phyloP scores from a whole-genome alignment of 371 early-diverging fungal species.

The Mucor indicus region DNA sequence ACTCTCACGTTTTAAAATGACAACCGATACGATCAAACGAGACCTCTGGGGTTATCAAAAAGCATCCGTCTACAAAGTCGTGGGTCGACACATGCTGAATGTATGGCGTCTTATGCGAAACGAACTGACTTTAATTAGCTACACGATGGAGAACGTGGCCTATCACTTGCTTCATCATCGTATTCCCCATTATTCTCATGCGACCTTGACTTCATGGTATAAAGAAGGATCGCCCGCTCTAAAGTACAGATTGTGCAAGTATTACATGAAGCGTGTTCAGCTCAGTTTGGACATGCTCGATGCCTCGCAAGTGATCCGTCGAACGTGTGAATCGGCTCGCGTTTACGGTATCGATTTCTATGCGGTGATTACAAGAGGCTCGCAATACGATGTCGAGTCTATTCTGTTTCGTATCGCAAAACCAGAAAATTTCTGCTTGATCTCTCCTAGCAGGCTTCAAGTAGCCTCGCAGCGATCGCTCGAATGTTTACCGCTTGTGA shows the following conservation, averaged over 20 bases:
- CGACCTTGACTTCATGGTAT: slow-evolving; percentile 70
- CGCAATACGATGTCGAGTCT: slow-evolving; percentile 89
- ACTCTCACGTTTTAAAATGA: slow-evolving; percentile 41
- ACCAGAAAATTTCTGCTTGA: slow-evolving; percentile 68
- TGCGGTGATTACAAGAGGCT: slow-evolving; percentile 84
- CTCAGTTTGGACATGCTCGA: slow-evolving; percentile 69
- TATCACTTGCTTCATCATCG: slow-evolving; percentile 68
- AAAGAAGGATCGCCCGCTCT: slow-evolving; percentile 36
- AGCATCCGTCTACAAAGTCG: slow-evolving; percentile 56
- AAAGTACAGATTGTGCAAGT: slow-evolving; percentile 58
- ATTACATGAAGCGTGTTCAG: slow-evolving; percentile 71
- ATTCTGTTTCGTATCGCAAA: slow-evolving; percentile 82
- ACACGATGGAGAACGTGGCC: slow-evolving; percentile 72
- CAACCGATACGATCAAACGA: slow-evolving; percentile 11
- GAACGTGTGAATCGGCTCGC: slow-evolving; percentile 82
- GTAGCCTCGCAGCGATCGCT: slow-evolving; percentile 70
- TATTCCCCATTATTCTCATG: slow-evolving; percentile 59
- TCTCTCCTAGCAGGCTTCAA: slow-evolving; percentile 66
- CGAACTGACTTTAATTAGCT: slow-evolving; percentile 73
- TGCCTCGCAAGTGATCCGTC: slow-evolving; percentile 62
- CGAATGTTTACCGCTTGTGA: slow-evolving; percentile 81
- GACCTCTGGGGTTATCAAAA: slow-evolving; percentile 64
- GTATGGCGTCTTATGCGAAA: slow-evolving; percentile 80
- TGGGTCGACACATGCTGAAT: slow-evolving; percentile 84
- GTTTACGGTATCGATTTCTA: slow-evolving; percentile 87